Evolutionary conservation across 2,329 filamentous ascomycete genomes (phyloP).

Genomic region (Xylaria polymorpha): DNA sequence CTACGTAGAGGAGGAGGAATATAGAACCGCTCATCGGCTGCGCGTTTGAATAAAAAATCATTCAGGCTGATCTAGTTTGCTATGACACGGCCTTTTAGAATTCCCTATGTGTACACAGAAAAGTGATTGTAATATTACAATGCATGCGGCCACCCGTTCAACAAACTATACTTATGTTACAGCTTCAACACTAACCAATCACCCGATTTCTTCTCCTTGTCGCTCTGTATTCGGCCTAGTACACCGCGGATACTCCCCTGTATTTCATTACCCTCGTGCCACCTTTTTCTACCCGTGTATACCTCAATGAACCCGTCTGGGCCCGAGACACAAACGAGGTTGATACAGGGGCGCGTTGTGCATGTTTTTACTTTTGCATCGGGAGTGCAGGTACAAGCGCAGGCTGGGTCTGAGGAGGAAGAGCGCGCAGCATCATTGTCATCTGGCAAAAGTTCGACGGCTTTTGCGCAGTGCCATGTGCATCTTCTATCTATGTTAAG

Average conservation of each 20-base stretch:
- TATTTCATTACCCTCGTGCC: slow-evolving; percentile 76
- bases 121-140: background rate
- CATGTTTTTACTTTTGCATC: slow-evolving; percentile 5
- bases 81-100: background rate
- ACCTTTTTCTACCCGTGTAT: slow-evolving; percentile 83
- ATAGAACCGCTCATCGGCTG: background rate
- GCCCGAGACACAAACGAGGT: slow-evolving; percentile 85
- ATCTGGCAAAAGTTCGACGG: slow-evolving; percentile 43
- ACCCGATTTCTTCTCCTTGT: slow-evolving; percentile 47
- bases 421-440: slow-evolving; percentile 45
- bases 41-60: background rate
- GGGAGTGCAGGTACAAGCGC: slow-evolving; percentile 46
- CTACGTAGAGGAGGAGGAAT: slow-evolving; percentile 18
- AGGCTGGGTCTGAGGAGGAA: slow-evolving; percentile 31
- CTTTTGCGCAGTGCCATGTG: slow-evolving; percentile 46
- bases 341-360: slow-evolving; percentile 58
- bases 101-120: background rate
- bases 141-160: background rate
- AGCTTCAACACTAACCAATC: slow-evolving; percentile 67
- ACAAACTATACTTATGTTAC: slow-evolving; percentile 45
- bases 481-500: slow-evolving; percentile 30
- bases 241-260: slow-evolving; percentile 81
- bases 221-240: slow-evolving; percentile 68
- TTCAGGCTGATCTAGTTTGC: background rate
- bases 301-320: slow-evolving; percentile 89